Percentiles rank a stretch among this genome's conserved stretches.
Evolutionary conservation across 768 basidiomycete species (phyloP).

Genomic region (Serendipita vermifera): DNA sequence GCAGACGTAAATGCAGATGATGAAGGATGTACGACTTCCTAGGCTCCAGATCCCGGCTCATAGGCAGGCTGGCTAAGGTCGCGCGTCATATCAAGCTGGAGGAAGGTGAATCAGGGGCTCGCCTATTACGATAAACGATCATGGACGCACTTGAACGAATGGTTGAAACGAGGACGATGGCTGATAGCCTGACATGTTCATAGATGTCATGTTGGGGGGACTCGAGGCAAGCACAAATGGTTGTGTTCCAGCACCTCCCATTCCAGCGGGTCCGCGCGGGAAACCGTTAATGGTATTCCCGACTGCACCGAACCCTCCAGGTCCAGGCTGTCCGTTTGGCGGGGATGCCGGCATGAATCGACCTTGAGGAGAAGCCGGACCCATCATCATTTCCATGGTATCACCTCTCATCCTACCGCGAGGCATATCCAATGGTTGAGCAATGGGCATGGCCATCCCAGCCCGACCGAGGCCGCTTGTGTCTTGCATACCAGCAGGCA

Average conservation of each 20-base stretch:
- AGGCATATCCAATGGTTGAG: conserved; percentile 4
- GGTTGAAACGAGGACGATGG: conserved; percentile 5
- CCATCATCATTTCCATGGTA: background rate
- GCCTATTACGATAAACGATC: too few species aligned
- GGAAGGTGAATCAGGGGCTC: background rate
- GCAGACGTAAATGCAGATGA: background rate
- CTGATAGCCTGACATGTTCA: background rate
- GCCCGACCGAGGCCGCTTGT: background rate
- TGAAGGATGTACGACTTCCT: background rate
- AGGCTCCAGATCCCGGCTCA: background rate
- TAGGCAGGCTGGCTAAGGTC: background rate
- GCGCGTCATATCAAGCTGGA: background rate
- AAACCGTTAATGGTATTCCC: too few species aligned
- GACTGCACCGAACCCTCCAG: too few species aligned
- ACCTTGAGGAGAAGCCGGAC: background rate
- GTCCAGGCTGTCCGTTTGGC: background rate
- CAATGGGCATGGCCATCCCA: background rate
- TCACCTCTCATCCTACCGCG: background rate
- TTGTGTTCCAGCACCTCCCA: background rate
- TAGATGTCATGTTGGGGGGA: background rate
- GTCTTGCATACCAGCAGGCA: background rate
- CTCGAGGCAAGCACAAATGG: background rate
- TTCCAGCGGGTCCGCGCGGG: background rate
- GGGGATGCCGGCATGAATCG: conserved; percentile 2
- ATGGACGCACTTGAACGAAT: background rate